Evolutionary conservation across 1,284 basidiomycete species (phyloP), one percentile per base, ranked within the genome.

Genomic region (Megacollybia platyphylla): DNA sequence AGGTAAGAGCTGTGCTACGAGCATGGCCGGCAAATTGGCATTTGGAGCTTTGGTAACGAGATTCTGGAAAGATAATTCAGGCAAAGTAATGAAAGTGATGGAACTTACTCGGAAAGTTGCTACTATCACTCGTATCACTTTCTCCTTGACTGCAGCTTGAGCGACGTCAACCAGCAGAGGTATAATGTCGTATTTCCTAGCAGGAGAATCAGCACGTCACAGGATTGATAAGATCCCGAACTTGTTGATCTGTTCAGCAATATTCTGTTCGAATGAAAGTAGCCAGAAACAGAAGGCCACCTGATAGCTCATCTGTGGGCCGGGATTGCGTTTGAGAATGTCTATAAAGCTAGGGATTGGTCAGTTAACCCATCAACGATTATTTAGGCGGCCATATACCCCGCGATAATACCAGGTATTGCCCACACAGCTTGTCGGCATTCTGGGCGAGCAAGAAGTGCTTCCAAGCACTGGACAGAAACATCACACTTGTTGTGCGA

Each of bases 271-370:
- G 52, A 97, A 98, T 0, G 89, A 88, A 48, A 98, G 68, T 47
- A 97, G 68, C 94, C 94, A 98, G 52, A 97, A 70, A 58, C 87
- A 93, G 55, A 90, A 89, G 29, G 82, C 79, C 35, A 90, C 80
- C 64, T 94, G 90, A 60, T 97, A 98, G 64, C 81, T 86, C 79
- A 93, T 87, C 62, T 98, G 94, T n/a, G 91, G 86, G 8, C 74
- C 70, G 13, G 82, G 75, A 49, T 76, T 85, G 44, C 76, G 69
- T 54, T 79, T 81, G 46, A 92, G 66, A 32, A 86, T 83, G 36
- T 89, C 84, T 10, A 88, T 70, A 37, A 91, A 65, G 7, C 87
- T 91, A 48, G 15, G 17, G 17, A n/a, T 8, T 37, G 8, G 36
- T 29, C 28, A 44, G 45, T 11, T 30, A 32, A 45, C 36, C 11